phyloP scores from a whole-genome alignment of 2,329 filamentous ascomycete genomes.

The Paracoccidioides lutzii region DNA sequence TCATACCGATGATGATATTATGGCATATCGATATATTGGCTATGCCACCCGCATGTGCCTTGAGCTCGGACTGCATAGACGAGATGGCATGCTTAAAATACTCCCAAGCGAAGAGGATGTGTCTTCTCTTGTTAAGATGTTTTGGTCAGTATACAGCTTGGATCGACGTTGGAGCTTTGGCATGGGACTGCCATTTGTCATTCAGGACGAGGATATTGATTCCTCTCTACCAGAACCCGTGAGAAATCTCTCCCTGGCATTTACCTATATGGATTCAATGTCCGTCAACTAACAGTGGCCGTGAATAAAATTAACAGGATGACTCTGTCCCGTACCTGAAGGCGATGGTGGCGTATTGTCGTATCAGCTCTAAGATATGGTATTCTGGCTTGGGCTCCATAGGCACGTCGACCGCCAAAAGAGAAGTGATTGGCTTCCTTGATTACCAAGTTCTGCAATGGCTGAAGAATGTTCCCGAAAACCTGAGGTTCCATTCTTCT shows the following conservation, averaged over 20 bases:
- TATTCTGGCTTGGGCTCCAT: slow-evolving; percentile 60
- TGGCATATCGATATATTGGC: slow-evolving; percentile 79
- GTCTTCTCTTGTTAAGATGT: slow-evolving; percentile 55
- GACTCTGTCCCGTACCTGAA: slow-evolving; percentile 54
- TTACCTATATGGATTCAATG: not conserved
- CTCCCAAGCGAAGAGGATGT: slow-evolving; percentile 59
- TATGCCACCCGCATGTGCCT: slow-evolving; percentile 67
- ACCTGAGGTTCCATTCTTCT: slow-evolving; percentile 49
- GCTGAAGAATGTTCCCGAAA: slow-evolving; percentile 61
- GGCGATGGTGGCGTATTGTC: slow-evolving; percentile 74
- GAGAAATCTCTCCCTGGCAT: slow-evolving; percentile 15
- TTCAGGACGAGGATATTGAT: slow-evolving; percentile 79
- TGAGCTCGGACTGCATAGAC: slow-evolving; percentile 70
- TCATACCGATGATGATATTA: slow-evolving; percentile 68
- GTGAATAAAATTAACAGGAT: slow-evolving; percentile 20
- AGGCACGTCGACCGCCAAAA: slow-evolving; percentile 51
- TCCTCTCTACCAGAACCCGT: slow-evolving; percentile 67
- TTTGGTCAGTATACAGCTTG: slow-evolving; percentile 77
- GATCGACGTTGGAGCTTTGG: slow-evolving; percentile 81
- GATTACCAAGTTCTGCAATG: slow-evolving; percentile 77
- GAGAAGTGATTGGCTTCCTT: slow-evolving; percentile 64
- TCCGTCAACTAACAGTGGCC: slow-evolving; percentile 10
- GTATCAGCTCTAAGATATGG: slow-evolving; percentile 78
- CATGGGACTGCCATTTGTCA: slow-evolving; percentile 73
- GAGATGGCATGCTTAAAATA: slow-evolving; percentile 54